These are phyloP conservation scores for Candida andamanensis DNA, from an alignment of 805 yeast species.

Conservation along the genomic window DNA sequence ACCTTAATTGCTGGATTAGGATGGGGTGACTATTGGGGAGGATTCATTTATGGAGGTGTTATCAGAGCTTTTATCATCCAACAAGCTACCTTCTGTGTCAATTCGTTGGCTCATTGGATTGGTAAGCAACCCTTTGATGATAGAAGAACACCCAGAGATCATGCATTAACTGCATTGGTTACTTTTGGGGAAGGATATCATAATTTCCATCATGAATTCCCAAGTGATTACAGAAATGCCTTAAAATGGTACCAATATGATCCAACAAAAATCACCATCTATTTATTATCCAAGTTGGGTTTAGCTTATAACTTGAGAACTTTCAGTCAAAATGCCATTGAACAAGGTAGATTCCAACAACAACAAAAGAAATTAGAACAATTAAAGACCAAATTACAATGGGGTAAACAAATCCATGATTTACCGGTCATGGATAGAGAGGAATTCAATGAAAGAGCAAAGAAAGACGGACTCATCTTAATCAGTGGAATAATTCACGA, in stretches of 20 bases:
- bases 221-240: slow-evolving; percentile 84
- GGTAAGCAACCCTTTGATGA: slow-evolving; percentile 86
- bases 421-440: slow-evolving; percentile 73
- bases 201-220: slow-evolving; percentile 88
- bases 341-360: slow-evolving; percentile 78
- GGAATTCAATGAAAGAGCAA: slow-evolving; percentile 50
- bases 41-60: slow-evolving; percentile 71
- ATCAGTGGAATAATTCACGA: slow-evolving; percentile 79
- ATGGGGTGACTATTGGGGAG: slow-evolving; percentile 60
- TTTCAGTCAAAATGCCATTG: slow-evolving; percentile 74
- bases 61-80: slow-evolving; percentile 66
- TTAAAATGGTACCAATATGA: slow-evolving; percentile 85
- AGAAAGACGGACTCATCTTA: slow-evolving; percentile 57
- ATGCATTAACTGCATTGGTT: slow-evolving; percentile 71
- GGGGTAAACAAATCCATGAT: slow-evolving; percentile 67
- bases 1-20: slow-evolving; percentile 53
- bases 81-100: slow-evolving; percentile 83
- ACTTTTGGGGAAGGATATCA: slow-evolving; percentile 90
- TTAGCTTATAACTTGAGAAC: slow-evolving; percentile 69
- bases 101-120: slow-evolving; percentile 82
- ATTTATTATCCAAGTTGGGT: slow-evolving; percentile 56
- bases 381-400: slow-evolving; percentile 55
- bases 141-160: slow-evolving; percentile 83
- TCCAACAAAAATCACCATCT: slow-evolving; percentile 69
- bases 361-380: slow-evolving; percentile 74